phyloP scores from a whole-genome alignment of 2,329 filamentous ascomycete genomes.

The Microsporum audouinii region DNA sequence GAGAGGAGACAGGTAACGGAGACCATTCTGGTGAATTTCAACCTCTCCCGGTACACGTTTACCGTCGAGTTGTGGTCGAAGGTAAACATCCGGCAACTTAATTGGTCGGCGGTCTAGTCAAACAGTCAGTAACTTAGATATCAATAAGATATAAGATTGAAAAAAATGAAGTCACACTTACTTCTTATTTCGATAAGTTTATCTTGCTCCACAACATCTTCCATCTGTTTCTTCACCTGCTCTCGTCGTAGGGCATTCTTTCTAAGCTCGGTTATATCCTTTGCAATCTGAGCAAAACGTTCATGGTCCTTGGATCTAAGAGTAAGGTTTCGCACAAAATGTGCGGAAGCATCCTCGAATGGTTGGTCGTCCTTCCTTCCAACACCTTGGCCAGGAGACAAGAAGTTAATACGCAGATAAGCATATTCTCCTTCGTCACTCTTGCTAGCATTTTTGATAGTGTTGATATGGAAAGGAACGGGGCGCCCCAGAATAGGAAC shows the following conservation, averaged over 20 bases:
- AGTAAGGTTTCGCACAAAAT: conserved; percentile 91
- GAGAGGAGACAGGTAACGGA: conserved; percentile 77
- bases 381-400: conserved; percentile 93
- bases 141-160: background rate
- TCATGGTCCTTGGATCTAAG: conserved; percentile 84
- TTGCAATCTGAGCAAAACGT: conserved; percentile 79
- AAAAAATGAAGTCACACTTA: conserved; percentile 34
- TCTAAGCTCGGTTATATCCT: conserved; percentile 91
- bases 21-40: conserved; percentile 97
- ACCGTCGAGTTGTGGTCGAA: conserved; percentile 88
- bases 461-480: conserved; percentile 94
- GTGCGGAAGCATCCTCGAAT: conserved; percentile 89
- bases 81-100: conserved; percentile 86
- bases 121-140: conserved; percentile 30
- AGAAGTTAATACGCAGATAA: conserved; percentile 90
- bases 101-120: conserved; percentile 68
- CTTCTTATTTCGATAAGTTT: conserved; percentile 91
- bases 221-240: conserved; percentile 98
- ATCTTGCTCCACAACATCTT: conserved; percentile 97
- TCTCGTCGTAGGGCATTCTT: conserved; percentile 84
- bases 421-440: conserved; percentile 91
- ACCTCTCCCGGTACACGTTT: conserved; percentile 93
- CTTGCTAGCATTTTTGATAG: conserved; percentile 98
- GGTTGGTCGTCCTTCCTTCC: conserved; percentile 95
- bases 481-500: conserved; percentile 95